Conservation (phyloP, 257 asterid species). For the Solanum bukasovii region DNA sequence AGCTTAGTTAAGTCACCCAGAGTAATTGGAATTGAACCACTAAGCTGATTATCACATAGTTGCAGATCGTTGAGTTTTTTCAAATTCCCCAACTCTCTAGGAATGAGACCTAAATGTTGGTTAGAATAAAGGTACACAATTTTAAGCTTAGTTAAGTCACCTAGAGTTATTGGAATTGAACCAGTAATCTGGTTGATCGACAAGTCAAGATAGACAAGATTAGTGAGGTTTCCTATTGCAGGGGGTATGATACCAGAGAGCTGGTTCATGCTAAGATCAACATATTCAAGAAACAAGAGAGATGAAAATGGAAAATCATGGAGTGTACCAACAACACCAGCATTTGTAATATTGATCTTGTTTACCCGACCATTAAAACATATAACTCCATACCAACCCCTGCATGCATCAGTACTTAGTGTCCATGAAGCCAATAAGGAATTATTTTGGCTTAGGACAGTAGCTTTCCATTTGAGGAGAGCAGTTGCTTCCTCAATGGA, state of each 20-base stretch:
- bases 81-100: background rate
- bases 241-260: constrained; percentile 2
- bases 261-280: constrained; percentile 4
- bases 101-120: background rate
- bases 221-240: background rate
- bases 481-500: too few relatives aligned
- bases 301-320: constrained; percentile 9
- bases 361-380: background rate
- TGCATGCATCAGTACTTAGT: background rate
- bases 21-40: too few relatives aligned
- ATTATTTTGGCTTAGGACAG: too few relatives aligned
- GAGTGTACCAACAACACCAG: constrained; percentile 1
- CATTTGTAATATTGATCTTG: background rate
- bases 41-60: background rate
- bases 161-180: background rate
- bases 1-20: too few relatives aligned
- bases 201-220: background rate
- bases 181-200: background rate
- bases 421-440: too few relatives aligned
- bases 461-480: too few relatives aligned
- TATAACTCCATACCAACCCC: constrained; percentile 10
- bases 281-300: constrained; percentile 8
- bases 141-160: background rate
- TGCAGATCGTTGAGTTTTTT: background rate
- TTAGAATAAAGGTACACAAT: background rate